Base-by-base conservation (phyloP, 805 yeast species). In the Myxozyma nipponensis region DNA sequence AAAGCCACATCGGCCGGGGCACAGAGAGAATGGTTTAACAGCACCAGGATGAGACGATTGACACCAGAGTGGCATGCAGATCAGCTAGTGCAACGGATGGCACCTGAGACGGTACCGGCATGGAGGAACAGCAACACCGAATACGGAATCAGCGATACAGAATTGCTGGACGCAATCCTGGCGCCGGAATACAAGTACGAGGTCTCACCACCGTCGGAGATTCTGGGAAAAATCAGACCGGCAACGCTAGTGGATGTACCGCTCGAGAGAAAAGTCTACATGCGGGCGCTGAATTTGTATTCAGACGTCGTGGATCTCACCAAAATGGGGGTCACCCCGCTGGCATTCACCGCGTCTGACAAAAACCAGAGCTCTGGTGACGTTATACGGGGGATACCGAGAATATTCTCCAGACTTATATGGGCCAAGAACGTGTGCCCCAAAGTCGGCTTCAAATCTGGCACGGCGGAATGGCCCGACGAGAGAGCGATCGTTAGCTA, bases 81-180 rank as follows among this genome's bases (percentile, higher is more conserved):
- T 17, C 38, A 35, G 38, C 6, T 35, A 7, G 38, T 35, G 19
- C 38, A 35, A 35, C 38, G 38, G 6, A n/a, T 7, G n/a, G 19
- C 19, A 7, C 38, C 38, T 6, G 9, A 35, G 19, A 17, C 6
- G 6, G 15, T n/a, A 7, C 17, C 17, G 19, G 38, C 41, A n/a
- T 52, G 56, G 56, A 3, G 18, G 21, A 44, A 49, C 23, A 52
- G 47, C 21, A 44, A 52, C 34, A 21, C 22, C 10, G 57, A 53
- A 42, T 53, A 53, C 39, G 57, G 57, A 9, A 53, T 53, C 19
- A 37, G 47, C 13, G 54, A 53, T 30, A n/a, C 39, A 10, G 57
- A 53, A 30, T 23, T 53, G 42, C 48, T 53, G n/a, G 52, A 53
- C 22, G 35, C 39, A 4, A 34, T 38, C 22, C 41, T 53, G 10